Evolutionary conservation across 805 yeast species (phyloP), one percentile per base, ranked within the genome.

Genomic region (Monosporozyma solicola): DNA sequence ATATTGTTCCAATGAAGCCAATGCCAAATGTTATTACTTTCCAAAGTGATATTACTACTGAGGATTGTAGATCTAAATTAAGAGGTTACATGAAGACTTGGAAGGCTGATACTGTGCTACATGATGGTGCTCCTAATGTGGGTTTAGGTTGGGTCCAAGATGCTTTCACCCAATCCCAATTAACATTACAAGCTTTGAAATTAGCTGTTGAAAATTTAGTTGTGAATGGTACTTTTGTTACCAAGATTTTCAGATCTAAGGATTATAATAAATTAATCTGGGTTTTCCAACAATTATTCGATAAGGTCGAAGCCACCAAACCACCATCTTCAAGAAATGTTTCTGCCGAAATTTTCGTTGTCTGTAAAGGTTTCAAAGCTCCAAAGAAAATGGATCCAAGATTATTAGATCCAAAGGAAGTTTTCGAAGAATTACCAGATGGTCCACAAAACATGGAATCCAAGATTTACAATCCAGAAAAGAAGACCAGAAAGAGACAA

Each of bases 101-200:
- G 97, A 94, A 94, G 64, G 99, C 98, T 1, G 98, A 94, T 67
- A 88, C 96, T 0, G 98, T 94, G 20, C 74, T 94, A 66, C 99
- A 94, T 72, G 99, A 94, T 78, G 99, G 99, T 84, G 99, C 99
- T 31, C 99, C 99, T 32, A 94, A 94, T 66, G 98, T 94, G 62
- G 99, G 99, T 84, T 78, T 94, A 65, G 96, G 96, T n/a, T 94
- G 99, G 99, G 94, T 87, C 22, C 99, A 94, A 71, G 99, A 94
- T 81, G 99, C 99, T 1, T 94, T 88, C 73, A 89, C 98, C 1
- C 99, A 94, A 74, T 89, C 97, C 29, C 98, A 92, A 66, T 81
- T 94, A 61, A 95, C 96, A 32, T 75, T 94, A 60, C 96, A 91
- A 74, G 96, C 98, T 33, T 76, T 94, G 64, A 89, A 85, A 68